Evolutionary conservation across 371 early-diverging fungal genomes (phyloP).

Genomic region (Mucor circinelloides): DNA sequence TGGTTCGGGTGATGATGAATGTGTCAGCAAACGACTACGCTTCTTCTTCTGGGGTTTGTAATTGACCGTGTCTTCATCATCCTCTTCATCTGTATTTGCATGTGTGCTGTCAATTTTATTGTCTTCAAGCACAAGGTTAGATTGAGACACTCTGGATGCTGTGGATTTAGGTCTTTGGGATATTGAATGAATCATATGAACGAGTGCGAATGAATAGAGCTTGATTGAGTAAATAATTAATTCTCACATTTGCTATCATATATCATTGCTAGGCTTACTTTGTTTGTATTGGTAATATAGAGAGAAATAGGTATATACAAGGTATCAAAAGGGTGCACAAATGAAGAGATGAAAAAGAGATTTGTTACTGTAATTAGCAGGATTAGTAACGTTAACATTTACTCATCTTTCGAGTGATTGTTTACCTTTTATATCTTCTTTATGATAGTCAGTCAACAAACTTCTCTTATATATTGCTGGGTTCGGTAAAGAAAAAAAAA

Average conservation of each 20-base stretch:
- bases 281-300: not conserved
- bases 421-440: not conserved
- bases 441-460: not conserved
- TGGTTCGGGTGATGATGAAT: constrained; percentile 20
- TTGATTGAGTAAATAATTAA: not conserved
- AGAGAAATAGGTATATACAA: constrained; percentile 7
- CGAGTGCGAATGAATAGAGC: not conserved
- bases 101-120: not conserved
- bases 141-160: not conserved
- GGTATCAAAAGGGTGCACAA: not conserved
- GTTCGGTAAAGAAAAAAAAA: no score
- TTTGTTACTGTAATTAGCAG: not conserved
- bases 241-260: not conserved
- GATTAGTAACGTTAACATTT: not conserved
- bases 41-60: not conserved
- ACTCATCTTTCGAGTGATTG: not conserved
- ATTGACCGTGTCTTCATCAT: constrained; percentile 15
- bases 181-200: not conserved
- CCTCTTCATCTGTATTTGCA: constrained; percentile 3
- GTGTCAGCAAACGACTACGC: not conserved
- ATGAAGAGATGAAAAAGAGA: not conserved
- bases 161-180: not conserved
- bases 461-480: no score
- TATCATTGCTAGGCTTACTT: not conserved
- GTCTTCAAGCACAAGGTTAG: not conserved